Conservation (phyloP, 208 protist species). For the Leishmania major region DNA sequence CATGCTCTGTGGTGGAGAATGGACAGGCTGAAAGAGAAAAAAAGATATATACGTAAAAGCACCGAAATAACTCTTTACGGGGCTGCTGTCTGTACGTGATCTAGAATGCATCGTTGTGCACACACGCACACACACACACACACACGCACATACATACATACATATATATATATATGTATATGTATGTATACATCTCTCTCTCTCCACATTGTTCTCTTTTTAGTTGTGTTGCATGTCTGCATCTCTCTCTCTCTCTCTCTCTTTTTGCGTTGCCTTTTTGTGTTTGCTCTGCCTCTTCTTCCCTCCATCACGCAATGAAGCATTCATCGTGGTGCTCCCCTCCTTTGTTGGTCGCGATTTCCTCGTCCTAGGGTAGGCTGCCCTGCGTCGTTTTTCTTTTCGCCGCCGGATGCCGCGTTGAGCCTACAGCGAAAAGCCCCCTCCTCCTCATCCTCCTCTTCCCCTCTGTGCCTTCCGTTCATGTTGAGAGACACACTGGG, state of each 20-base stretch:
- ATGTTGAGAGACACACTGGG: neutral
- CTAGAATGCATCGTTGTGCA: neutral
- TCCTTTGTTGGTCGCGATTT: neutral
- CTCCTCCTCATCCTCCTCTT: neutral
- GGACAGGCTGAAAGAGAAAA: neutral
- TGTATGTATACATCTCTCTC: neutral
- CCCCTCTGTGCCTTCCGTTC: neutral
- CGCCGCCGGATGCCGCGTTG: neutral
- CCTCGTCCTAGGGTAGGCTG: neutral
- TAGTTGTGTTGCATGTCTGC: neutral
- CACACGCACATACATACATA: neutral
- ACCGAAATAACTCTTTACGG: neutral
- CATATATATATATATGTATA: too few relatives aligned
- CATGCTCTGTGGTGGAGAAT: neutral
- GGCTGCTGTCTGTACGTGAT: neutral
- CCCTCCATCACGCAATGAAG: neutral
- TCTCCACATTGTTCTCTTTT: too few relatives aligned
- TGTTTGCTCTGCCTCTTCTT: neutral
- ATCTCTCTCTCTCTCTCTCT: neutral
- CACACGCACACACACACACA: neutral
- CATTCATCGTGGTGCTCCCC: neutral
- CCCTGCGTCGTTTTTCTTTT: conserved; percentile 7
- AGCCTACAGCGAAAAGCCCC: neutral
- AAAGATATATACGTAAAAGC: neutral
- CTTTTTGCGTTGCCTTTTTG: neutral